Percentiles rank a stretch among this genome's conserved stretches.
Evolutionary conservation across 1,284 basidiomycete genomes (phyloP).

Genomic region (Ceratobasidium theobromae): DNA sequence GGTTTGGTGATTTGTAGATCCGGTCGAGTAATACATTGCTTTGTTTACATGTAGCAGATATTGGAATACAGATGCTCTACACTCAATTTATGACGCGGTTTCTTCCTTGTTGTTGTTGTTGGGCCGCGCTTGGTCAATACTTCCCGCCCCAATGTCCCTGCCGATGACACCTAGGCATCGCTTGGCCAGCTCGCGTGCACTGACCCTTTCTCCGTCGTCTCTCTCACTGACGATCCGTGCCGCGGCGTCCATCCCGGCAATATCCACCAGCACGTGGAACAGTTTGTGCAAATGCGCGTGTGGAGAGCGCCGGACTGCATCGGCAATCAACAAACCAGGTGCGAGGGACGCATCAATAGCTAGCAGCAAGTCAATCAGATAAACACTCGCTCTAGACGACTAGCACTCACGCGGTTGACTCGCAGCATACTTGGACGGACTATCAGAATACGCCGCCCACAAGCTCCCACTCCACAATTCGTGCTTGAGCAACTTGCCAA

Average conservation of each 20-base stretch:
- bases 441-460: constrained; percentile 69
- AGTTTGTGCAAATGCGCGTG: constrained; percentile 84
- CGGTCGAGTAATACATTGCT: not conserved
- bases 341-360: constrained; percentile 51
- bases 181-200: constrained; percentile 66
- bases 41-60: constrained; percentile 10
- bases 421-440: constrained; percentile 56
- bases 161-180: constrained; percentile 73
- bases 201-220: constrained; percentile 51
- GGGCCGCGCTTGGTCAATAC: not conserved
- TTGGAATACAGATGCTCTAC: not conserved
- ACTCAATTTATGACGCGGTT: not conserved
- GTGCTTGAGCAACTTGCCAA: constrained; percentile 72
- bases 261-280: constrained; percentile 74
- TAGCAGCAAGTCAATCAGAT: constrained; percentile 35
- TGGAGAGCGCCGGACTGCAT: constrained; percentile 68
- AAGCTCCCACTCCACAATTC: constrained; percentile 71
- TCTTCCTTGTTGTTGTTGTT: not conserved
- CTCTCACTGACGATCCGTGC: constrained; percentile 38
- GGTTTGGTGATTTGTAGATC: constrained; percentile 13
- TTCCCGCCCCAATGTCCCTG: constrained; percentile 58
- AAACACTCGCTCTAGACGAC: not conserved
- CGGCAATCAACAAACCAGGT: constrained; percentile 58
- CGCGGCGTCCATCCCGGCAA: constrained; percentile 50
- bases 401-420: constrained; percentile 55